A percentile compares a stretch with the other conserved stretches of the same genome.
Evolutionary conservation across 352 stramenopile species (phyloP).

Genomic region (Pythium periplocum): DNA sequence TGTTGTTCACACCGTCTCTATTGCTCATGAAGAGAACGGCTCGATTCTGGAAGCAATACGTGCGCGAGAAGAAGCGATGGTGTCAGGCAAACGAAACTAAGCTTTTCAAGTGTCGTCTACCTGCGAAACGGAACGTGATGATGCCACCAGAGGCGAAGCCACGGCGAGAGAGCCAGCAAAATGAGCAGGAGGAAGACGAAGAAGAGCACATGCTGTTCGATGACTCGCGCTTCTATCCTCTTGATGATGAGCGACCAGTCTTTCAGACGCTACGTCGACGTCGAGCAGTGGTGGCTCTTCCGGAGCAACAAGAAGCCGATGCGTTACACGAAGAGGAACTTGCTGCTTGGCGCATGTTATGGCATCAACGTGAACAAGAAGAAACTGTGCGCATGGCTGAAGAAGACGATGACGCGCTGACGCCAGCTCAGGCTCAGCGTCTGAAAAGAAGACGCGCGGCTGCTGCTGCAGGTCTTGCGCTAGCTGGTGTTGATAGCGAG

Average conservation of each 20-base stretch:
- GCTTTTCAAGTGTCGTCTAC: constrained; percentile 16
- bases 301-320: background rate
- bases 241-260: constrained; percentile 20
- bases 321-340: constrained; percentile 1
- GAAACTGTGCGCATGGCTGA: constrained; percentile 22
- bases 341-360: background rate
- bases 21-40: constrained; percentile 43
- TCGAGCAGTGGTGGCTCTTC: constrained; percentile 1
- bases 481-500: background rate
- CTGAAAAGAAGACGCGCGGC: constrained; percentile 9
- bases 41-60: constrained; percentile 33
- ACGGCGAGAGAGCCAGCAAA: constrained; percentile 5
- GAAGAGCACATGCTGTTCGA: constrained; percentile 21
- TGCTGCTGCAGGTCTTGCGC: background rate
- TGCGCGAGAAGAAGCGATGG: constrained; percentile 14
- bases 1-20: constrained; percentile 45
- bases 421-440: constrained; percentile 13
- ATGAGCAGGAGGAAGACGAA: constrained; percentile 12
- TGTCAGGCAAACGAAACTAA: constrained; percentile 13
- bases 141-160: constrained; percentile 11
- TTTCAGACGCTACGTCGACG: constrained; percentile 21
- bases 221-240: constrained; percentile 17
- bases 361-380: constrained; percentile 17
- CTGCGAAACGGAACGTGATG: constrained; percentile 26
- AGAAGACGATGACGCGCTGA: constrained; percentile 30